Evolutionary conservation across 495 filamentous ascomycete species (phyloP), one percentile per base, ranked within the genome.

Genomic region (Stereocaulon alpinum): DNA sequence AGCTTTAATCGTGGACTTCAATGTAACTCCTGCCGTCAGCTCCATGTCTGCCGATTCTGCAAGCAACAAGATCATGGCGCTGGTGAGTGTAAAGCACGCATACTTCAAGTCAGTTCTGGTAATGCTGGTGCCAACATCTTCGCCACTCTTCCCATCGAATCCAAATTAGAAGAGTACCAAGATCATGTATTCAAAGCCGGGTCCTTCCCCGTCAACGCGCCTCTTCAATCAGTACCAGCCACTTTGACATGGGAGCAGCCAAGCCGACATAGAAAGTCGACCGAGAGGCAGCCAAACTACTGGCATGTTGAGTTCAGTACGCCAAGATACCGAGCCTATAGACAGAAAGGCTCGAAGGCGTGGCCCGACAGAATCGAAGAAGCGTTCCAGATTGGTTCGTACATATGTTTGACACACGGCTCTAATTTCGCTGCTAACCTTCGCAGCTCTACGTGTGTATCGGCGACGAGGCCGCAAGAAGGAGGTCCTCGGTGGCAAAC

Each of bases 301-400:
- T 47, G 50, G 29, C 55, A 40, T 14, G 49, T 65, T 22, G 61
- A 66, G 37, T 57, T 34, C 14, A 53, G 73, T 22, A 69, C 63
- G 24, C 30, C 48, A 34, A 68, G 43, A 41, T 78, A 75, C 70
- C 63, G 69, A 41, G 72, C 82, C 57, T 96, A 93, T 71, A 79
- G 56, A 20, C 15, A 41, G 76, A 57, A 75, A 77, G 60, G 74
- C 75, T 58, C 75, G 61, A 42, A 22, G 42, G 9, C 50, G 76
- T 97, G 92, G 92, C 86, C 90, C 6, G 84, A 91, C 62, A 74
- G 84, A 62, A 71, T 96, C 17, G 93, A 98, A 69, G 78, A 85
- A 69, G 87, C 88, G 18, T 97, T 98, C 67, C 84, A 93, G 67
- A 86, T 89, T 72, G 92, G 93, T 96, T 75, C 74, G 78, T 50